These are phyloP conservation scores for Rhodocollybia butyracea DNA, from an alignment of 768 basidiomycete species.

Conservation along the genomic window DNA sequence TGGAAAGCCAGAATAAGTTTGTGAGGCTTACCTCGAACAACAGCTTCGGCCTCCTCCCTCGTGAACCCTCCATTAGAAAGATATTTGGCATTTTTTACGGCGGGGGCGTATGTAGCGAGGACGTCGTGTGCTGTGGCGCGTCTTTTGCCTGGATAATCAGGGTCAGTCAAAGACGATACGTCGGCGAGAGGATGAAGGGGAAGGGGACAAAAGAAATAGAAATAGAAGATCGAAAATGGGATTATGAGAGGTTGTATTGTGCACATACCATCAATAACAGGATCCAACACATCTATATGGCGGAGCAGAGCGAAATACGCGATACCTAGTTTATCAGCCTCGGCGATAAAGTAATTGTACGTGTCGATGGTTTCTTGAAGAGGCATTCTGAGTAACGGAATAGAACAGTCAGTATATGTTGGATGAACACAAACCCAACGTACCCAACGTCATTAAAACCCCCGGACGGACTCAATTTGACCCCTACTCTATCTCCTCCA, in stretches of 20 bases:
- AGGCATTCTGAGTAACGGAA: conserved; percentile 42
- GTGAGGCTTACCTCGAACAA: conserved; percentile 10
- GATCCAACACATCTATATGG: not conserved
- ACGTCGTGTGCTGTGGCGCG: conserved; percentile 26
- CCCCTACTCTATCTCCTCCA: conserved; percentile 28
- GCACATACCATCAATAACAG: too few species aligned
- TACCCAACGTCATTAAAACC: conserved; percentile 32
- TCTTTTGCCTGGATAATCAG: too few species aligned
- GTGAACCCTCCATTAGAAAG: conserved; percentile 25
- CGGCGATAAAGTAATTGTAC: conserved; percentile 35
- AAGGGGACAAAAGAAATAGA: too few species aligned
- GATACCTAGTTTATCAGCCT: conserved; percentile 34
- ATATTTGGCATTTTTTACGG: conserved; percentile 19
- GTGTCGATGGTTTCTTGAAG: conserved; percentile 41
- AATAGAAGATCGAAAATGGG: too few species aligned
- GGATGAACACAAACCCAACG: not conserved
- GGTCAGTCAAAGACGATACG: too few species aligned
- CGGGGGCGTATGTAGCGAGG: conserved; percentile 20
- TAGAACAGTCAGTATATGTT: too few species aligned
- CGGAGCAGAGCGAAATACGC: conserved; percentile 1
- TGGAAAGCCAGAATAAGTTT: too few species aligned
- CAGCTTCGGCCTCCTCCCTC: conserved; percentile 17
- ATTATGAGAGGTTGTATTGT: too few species aligned
- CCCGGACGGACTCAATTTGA: conserved; percentile 13
- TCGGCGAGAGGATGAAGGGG: too few species aligned